Conservation (phyloP, 305 asterid genomes). For the Solanum hybrid region DNA sequence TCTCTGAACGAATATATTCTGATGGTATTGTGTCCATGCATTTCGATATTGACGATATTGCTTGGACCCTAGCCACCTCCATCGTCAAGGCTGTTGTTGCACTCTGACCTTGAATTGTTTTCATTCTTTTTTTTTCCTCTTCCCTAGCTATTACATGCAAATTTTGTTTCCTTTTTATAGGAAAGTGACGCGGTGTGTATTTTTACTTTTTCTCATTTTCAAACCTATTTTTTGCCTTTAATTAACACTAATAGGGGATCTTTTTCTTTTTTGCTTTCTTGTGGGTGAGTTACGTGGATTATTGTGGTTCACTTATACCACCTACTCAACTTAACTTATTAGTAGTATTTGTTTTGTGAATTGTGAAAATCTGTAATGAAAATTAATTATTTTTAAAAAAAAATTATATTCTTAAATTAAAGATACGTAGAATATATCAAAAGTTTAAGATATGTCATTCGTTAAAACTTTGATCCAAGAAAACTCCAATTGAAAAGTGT, state of each 20-base stretch:
- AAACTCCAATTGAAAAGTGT: too few relatives aligned
- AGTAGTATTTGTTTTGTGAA: neutral
- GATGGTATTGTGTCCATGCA: conserved; percentile 36
- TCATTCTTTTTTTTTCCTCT: neutral
- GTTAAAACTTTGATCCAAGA: too few relatives aligned
- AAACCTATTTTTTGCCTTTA: neutral
- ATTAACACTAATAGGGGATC: neutral
- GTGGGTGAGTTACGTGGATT: neutral
- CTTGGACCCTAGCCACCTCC: conserved; percentile 48
- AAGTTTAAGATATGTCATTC: too few relatives aligned
- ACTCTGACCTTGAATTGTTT: neutral
- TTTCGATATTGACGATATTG: conserved; percentile 14
- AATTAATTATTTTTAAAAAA: neutral
- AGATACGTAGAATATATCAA: too few relatives aligned
- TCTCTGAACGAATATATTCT: conserved; percentile 47
- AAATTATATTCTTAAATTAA: too few relatives aligned
- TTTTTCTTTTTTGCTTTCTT: neutral
- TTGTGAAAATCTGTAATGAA: neutral
- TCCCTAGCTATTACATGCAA: too few relatives aligned
- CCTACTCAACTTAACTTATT: neutral
- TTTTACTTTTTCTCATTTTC: neutral
- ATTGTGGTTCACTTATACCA: neutral
- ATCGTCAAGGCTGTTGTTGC: neutral
- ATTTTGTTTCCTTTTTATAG: neutral
- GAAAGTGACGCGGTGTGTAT: neutral